Evolutionary conservation across 1,139 yeast genomes (phyloP), one percentile per base, ranked within the genome.

Genomic region (Suhomyces taliae): DNA sequence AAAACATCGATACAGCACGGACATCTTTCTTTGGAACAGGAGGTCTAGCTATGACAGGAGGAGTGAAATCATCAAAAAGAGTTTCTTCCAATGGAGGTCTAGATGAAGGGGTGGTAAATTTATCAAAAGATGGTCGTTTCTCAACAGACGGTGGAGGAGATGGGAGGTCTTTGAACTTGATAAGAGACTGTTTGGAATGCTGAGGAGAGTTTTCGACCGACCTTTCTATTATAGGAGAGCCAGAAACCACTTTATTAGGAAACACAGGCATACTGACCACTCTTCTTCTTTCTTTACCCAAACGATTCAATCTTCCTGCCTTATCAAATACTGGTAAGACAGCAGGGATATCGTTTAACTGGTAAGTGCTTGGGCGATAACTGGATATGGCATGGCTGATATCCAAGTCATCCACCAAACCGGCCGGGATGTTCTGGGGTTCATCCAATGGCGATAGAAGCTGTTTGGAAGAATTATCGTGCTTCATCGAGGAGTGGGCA

Each of bases 341-440:
- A 5, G 54, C 54, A 2, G 76, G 77, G 10, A 74, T 58, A 42
- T 74, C 77, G 6, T 57, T 57, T 10, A 58, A 34, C 6, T 61
- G 49, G 47, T 55, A 59, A 8, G 53, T 54, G 2, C 66, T 62
- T 1, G 76, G 75, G 36, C 56, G 56, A 49, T 61, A 69, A 6
- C 67, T 53, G 14, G 58, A 59, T 6, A 67, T 63, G 12, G 73
- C 76, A 43, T 63, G 61, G 8, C 62, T 45, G 41, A 68, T 54
- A 48, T 67, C 72, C 35, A 64, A 43, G 40, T 60, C 58, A n/a
- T 53, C 49, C 8, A 38, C 19, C 36, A 53, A 33, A 31, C 49
- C 50, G 10, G 65, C 62, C 3, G 71, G 70, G 12, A 59, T 53
- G 9, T 58, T 49, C 3, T 38, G 47, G 2, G 72, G 72, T 12